Percentiles rank a stretch among this genome's conserved stretches.
Evolutionary conservation across 2,329 filamentous ascomycete genomes (phyloP).

Genomic region (Fusarium luffae): DNA sequence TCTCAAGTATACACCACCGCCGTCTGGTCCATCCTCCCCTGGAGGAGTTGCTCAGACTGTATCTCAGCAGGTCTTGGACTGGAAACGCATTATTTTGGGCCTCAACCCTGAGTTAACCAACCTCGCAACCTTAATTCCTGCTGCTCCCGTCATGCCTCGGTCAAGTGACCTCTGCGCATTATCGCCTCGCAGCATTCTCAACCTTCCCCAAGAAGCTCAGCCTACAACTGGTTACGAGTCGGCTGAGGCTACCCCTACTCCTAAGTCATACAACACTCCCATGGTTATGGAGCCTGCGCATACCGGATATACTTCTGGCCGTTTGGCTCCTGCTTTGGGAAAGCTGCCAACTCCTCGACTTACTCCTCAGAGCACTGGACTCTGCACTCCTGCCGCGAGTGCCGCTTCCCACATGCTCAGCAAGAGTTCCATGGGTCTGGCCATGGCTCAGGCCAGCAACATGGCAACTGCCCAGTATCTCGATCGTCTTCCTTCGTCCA

Average conservation of each 20-base stretch:
- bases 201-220: constrained; percentile 54
- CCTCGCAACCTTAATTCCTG: constrained; percentile 62
- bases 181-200: constrained; percentile 58
- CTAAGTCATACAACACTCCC: constrained; percentile 56
- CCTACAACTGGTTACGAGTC: constrained; percentile 52
- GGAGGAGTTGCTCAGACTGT: constrained; percentile 57
- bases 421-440: constrained; percentile 66
- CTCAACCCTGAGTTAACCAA: constrained; percentile 70
- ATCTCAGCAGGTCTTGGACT: constrained; percentile 63
- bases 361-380: constrained; percentile 66
- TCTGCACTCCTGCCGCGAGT: constrained; percentile 70
- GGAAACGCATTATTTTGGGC: constrained; percentile 68
- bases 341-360: constrained; percentile 69
- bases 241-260: constrained; percentile 54
- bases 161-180: constrained; percentile 52
- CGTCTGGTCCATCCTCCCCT: constrained; percentile 64
- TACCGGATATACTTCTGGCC: constrained; percentile 57
- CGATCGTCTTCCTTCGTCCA: constrained; percentile 63
- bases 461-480: constrained; percentile 59
- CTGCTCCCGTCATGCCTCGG: constrained; percentile 46
- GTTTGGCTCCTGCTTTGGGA: constrained; percentile 63
- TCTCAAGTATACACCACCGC: constrained; percentile 82
- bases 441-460: constrained; percentile 66
- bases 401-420: constrained; percentile 62
- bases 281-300: constrained; percentile 61